These are phyloP conservation scores for Sporothrix inflata DNA, from an alignment of 2,329 filamentous ascomycete species.

Conservation along the genomic window DNA sequence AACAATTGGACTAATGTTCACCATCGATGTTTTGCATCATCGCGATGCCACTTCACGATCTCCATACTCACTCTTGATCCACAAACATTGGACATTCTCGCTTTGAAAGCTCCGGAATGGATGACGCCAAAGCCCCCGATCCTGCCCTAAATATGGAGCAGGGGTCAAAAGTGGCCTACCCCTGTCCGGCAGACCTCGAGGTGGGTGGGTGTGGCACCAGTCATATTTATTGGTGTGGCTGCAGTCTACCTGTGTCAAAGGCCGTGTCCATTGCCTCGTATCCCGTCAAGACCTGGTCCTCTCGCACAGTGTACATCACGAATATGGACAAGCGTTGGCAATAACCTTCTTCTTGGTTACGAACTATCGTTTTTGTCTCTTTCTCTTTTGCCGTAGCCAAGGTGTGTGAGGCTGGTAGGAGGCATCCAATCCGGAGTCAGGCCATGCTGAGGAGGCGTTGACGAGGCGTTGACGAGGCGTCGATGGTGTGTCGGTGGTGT, in stretches of 20 bases:
- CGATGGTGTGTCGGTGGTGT: no score
- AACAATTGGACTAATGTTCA: background rate
- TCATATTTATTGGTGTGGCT: constrained; percentile 9
- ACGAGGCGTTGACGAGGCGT: background rate
- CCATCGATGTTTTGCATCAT: background rate
- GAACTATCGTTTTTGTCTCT: background rate
- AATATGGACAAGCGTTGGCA: constrained; percentile 6
- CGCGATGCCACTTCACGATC: background rate
- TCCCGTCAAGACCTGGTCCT: background rate
- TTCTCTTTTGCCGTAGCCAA: background rate
- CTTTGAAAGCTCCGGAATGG: background rate
- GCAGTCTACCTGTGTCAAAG: background rate
- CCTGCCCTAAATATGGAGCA: background rate
- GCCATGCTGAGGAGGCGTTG: background rate
- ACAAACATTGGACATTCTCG: background rate
- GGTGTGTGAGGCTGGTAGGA: background rate
- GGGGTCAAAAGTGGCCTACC: background rate
- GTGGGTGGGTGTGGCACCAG: background rate
- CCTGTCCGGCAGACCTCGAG: background rate
- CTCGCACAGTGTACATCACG: constrained; percentile 14
- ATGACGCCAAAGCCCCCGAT: background rate
- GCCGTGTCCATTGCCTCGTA: background rate
- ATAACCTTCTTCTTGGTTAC: background rate
- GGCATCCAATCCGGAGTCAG: background rate
- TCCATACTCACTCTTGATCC: background rate